Evolutionary conservation across 179 eudicot genomes (phyloP).

Genomic region (Drosera spatulata): DNA sequence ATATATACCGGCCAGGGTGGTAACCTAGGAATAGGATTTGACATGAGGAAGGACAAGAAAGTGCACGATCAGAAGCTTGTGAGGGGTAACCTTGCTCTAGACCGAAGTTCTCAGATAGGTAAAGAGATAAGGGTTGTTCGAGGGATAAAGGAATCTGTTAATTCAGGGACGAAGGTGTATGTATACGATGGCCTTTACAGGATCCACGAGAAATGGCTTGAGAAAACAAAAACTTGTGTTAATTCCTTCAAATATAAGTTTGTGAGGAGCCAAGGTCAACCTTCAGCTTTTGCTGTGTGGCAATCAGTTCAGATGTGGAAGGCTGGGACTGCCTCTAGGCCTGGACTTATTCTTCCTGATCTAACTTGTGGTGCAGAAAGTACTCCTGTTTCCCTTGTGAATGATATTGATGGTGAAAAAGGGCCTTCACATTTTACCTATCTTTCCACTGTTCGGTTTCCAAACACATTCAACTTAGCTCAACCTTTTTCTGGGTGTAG

Average conservation of each 20-base stretch:
- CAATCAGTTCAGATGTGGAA: conserved; percentile 58
- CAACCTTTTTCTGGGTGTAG: conserved; percentile 26
- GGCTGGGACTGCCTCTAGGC: conserved; percentile 26
- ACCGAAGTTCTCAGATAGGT: conserved; percentile 32
- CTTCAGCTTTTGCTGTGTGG: conserved; percentile 48
- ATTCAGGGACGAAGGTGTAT: conserved; percentile 31
- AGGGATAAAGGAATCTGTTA: conserved; percentile 25
- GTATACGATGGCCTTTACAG: conserved; percentile 56
- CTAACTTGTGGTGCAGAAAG: conserved; percentile 48
- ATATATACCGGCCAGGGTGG: conserved; percentile 57
- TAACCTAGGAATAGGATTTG: conserved; percentile 10
- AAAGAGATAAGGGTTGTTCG: conserved; percentile 41
- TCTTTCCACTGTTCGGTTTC: conserved; percentile 23
- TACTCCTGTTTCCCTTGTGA: conserved; percentile 40
- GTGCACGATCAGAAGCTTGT: conserved; percentile 49
- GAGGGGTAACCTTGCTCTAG: conserved; percentile 51
- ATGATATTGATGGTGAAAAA: conserved; percentile 50
- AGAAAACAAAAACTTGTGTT: conserved; percentile 39
- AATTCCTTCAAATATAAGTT: conserved; percentile 53
- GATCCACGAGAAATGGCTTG: conserved; percentile 50
- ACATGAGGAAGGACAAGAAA: conserved; percentile 21
- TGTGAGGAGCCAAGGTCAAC: conserved; percentile 20
- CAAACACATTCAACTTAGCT: conserved; percentile 20
- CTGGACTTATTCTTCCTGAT: conserved; percentile 48
- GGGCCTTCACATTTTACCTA: conserved; percentile 56